phyloP scores from a whole-genome alignment of 495 filamentous ascomycete genomes.

The Sordaria brevicollis region DNA sequence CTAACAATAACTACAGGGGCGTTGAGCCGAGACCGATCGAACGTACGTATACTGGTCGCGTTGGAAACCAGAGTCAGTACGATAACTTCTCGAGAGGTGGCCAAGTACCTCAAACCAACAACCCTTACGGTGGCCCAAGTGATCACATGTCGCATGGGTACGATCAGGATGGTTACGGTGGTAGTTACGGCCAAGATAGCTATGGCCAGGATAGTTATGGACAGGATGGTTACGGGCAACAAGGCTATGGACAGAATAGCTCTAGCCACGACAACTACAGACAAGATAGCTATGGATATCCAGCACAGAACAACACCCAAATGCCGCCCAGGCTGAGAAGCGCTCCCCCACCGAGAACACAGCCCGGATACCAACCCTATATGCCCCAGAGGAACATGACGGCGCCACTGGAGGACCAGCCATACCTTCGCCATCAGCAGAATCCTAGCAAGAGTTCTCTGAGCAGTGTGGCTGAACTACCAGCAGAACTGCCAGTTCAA shows the following conservation, averaged over 20 bases:
- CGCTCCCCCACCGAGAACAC: conserved; percentile 26
- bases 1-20: conserved; percentile 15
- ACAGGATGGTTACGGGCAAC: conserved; percentile 6
- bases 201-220: conserved; percentile 29
- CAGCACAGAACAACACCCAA: conserved; percentile 25
- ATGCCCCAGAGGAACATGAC: conserved; percentile 41
- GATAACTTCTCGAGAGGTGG: neutral
- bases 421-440: conserved; percentile 14
- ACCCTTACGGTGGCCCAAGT: neutral
- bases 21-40: conserved; percentile 9
- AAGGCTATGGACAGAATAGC: conserved; percentile 17
- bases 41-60: neutral
- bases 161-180: neutral
- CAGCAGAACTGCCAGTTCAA: neutral
- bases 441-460: conserved; percentile 20
- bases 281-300: conserved; percentile 17
- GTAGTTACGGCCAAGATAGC: conserved; percentile 18
- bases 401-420: conserved; percentile 27
- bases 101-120: conserved; percentile 1
- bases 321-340: conserved; percentile 26
- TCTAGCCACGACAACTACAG: conserved; percentile 28
- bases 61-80: neutral
- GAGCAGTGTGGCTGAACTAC: conserved; percentile 12
- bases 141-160: neutral
- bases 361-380: conserved; percentile 18